A percentile compares a stretch with the other conserved stretches of the same genome.
Evolutionary conservation across 2,329 filamentous ascomycete genomes (phyloP).

Genomic region (Cryphonectria parasitica): DNA sequence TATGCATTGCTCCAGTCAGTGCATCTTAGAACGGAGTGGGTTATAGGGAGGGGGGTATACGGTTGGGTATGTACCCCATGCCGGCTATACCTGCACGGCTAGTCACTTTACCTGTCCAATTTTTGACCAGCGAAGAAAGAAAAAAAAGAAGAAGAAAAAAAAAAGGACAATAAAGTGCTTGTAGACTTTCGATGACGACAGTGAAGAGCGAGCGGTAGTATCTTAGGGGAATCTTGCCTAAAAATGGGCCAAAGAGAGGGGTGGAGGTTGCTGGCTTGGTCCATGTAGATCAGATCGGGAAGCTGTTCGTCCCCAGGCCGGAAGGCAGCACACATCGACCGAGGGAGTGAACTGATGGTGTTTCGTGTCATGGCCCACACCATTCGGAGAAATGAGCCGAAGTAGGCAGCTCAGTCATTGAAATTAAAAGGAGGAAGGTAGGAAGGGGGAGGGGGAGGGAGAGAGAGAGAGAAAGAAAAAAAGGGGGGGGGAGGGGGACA

Average conservation of each 20-base stretch:
- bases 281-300: conserved; percentile 4
- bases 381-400: neutral
- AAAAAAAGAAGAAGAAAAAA: neutral
- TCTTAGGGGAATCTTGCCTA: neutral
- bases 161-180: too few relatives aligned
- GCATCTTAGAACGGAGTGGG: neutral
- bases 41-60: too few relatives aligned
- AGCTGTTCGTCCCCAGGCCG: neutral
- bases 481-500: neutral
- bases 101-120: neutral
- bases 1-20: neutral
- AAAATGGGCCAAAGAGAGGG: neutral
- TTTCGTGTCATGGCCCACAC: conserved; percentile 4
- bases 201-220: neutral
- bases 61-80: neutral
- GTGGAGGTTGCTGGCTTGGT: neutral
- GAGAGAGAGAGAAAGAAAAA: too few relatives aligned
- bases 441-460: too few relatives aligned
- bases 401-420: conserved; percentile 6
- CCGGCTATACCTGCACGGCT: neutral
- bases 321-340: conserved; percentile 6
- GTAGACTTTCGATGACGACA: neutral
- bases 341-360: neutral
- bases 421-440: neutral
- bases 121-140: neutral